A percentile compares a stretch with the other conserved stretches of the same genome.
These are phyloP conservation scores for Aspergillus indologenus DNA, from an alignment of 495 filamentous ascomycete species.

Conservation along the genomic window DNA sequence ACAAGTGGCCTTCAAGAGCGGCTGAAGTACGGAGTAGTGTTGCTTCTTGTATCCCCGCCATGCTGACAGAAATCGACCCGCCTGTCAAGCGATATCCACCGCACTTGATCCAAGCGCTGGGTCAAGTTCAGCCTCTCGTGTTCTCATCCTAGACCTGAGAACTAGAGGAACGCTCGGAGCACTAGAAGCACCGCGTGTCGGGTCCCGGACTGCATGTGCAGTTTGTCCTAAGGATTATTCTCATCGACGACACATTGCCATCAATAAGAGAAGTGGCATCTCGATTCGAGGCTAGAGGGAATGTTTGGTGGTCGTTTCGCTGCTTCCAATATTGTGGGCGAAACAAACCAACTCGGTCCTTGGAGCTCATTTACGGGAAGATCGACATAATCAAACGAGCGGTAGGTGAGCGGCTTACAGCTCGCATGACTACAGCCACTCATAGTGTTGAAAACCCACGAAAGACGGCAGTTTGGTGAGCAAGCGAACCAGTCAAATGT, in stretches of 20 bases:
- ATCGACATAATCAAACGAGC: slow-evolving; percentile 4
- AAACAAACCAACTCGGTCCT: slow-evolving; percentile 8
- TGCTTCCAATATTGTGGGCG: slow-evolving; percentile 3
- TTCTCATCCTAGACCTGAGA: not conserved
- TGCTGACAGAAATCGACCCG: not conserved
- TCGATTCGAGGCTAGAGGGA: slow-evolving; percentile 8
- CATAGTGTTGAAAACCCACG: not conserved
- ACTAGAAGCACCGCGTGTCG: slow-evolving; percentile 16
- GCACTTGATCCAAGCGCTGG: slow-evolving; percentile 13
- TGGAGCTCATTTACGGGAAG: not conserved
- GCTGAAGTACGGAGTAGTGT: not conserved
- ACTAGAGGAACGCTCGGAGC: slow-evolving; percentile 10
- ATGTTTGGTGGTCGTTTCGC: slow-evolving; percentile 8
- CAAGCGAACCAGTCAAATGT: not conserved
- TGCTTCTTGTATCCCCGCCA: not conserved
- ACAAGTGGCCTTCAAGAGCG: not conserved
- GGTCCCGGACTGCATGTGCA: not conserved
- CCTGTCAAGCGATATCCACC: not conserved
- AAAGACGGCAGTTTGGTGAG: not conserved
- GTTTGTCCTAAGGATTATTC: not conserved
- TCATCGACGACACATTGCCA: not conserved
- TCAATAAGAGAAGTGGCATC: slow-evolving; percentile 4
- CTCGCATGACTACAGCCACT: not conserved
- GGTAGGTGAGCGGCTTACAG: not conserved
- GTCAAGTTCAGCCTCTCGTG: not conserved